Evolutionary conservation across 2,329 filamentous ascomycete species (phyloP), one percentile per base, ranked within the genome.

Genomic region (Lithohypha guttulata): DNA sequence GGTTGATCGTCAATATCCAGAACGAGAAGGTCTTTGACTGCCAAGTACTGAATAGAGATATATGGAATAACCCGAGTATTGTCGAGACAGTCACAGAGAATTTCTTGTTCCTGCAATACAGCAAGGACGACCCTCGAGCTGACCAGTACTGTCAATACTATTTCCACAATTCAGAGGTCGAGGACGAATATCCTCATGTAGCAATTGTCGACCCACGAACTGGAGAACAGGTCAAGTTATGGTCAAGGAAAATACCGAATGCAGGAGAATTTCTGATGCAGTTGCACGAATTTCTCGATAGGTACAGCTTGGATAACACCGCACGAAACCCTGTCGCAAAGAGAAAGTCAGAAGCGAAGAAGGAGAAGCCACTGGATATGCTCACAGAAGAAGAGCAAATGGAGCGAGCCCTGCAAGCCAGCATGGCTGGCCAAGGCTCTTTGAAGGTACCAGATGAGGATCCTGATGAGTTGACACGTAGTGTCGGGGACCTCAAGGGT

Each of bases 381-480:
- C 89, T 98, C 80, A 94, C 85, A 0, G 91, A 98, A 57, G 87
- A 96, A 34, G 87, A 98, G 63, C 93, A 94, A 86, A 66, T 98
- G 51, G 82, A 95, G 59, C 79, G 95, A 73, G 91, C 91, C 0
- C 61, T 98, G 55, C 78, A 87, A 58, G 91, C 93, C 63, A 95
- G 87, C 55, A 65, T 96, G 31, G 79, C 77, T 10, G 73, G 70
- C 21, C 65, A 63, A 23, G 62, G 59, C 13, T 18, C 14, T 10
- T 33, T 35, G 17, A 41, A 44, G 13, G 55, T 34, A 56, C 57
- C 53, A 46, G 67, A 81, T 6, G 71, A 79, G 42, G 89, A 96
- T 51, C 89, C 89, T 0, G 91, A 98, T 60, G 79, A 84, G 22
- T 69, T 95, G 35, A 96, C 91, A 1, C 84, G 84, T 55, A 74